Conservation (phyloP, 1,284 basidiomycete genomes). For the Afroboletus lepidellus region DNA sequence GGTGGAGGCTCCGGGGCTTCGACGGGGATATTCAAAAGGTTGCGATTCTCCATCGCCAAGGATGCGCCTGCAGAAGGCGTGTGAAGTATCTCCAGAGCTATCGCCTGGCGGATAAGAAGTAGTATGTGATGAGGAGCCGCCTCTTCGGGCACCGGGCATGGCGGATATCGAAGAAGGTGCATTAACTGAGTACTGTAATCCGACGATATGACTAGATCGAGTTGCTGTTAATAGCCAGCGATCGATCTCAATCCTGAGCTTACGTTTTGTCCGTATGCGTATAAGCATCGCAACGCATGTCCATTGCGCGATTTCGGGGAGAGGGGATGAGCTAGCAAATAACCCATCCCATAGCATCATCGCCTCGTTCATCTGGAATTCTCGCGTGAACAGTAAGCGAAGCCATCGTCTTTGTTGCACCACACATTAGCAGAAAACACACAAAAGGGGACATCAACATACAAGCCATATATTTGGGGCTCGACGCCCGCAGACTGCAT, state of each 20-base stretch:
- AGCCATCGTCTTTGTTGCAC: slow-evolving; percentile 74
- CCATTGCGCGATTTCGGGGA: slow-evolving; percentile 75
- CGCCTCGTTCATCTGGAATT: slow-evolving; percentile 74
- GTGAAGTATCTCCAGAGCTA: slow-evolving; percentile 73
- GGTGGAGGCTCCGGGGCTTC: slow-evolving; percentile 58
- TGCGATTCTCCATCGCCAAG: slow-evolving; percentile 78
- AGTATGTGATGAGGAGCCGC: slow-evolving; percentile 52
- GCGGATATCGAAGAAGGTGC: slow-evolving; percentile 80
- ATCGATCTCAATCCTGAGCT: slow-evolving; percentile 30
- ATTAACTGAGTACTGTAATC: slow-evolving; percentile 87
- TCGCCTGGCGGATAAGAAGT: slow-evolving; percentile 79
- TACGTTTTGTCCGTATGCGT: slow-evolving; percentile 83
- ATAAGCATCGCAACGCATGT: slow-evolving; percentile 91
- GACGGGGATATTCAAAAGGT: slow-evolving; percentile 66
- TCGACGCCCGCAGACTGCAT: slow-evolving; percentile 82
- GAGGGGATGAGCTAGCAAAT: slow-evolving; percentile 74
- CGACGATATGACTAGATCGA: slow-evolving; percentile 67
- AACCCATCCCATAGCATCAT: slow-evolving; percentile 89
- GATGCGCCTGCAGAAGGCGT: slow-evolving; percentile 71
- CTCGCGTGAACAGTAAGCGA: slow-evolving; percentile 85
- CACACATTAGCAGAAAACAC: slow-evolving; percentile 13
- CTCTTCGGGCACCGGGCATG: slow-evolving; percentile 38
- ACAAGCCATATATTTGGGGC: slow-evolving; percentile 95
- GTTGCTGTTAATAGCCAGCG: slow-evolving; percentile 11
- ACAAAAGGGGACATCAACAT: slow-evolving; percentile 17